Percentiles rank a stretch among this genome's conserved stretches.
These are phyloP conservation scores for Circinella minor DNA, from an alignment of 371 early-diverging fungal species.

Conservation along the genomic window DNA sequence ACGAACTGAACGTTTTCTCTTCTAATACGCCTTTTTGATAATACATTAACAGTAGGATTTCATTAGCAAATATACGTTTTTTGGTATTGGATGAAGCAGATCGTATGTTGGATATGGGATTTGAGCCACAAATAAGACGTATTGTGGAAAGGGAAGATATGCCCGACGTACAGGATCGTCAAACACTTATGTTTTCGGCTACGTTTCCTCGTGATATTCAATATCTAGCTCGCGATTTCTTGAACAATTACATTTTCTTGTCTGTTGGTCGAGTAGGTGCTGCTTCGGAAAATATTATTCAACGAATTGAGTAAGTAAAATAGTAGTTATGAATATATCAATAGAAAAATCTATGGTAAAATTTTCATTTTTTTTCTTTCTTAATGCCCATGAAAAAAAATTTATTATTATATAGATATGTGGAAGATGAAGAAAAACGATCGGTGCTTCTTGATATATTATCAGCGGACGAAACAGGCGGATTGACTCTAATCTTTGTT, in stretches of 20 bases:
- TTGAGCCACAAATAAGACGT: slow-evolving; percentile 91
- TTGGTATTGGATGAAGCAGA: slow-evolving; percentile 98
- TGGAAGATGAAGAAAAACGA: slow-evolving; percentile 87
- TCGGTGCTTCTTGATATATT: slow-evolving; percentile 88
- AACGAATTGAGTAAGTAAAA: slow-evolving; percentile 37
- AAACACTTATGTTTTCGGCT: slow-evolving; percentile 97
- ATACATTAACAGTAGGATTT: slow-evolving; percentile 56
- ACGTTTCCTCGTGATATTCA: slow-evolving; percentile 97
- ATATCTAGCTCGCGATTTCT: slow-evolving; percentile 88
- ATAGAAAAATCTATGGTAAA: not conserved
- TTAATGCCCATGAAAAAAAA: not conserved
- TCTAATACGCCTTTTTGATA: too few species aligned
- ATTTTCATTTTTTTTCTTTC: not conserved
- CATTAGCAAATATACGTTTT: slow-evolving; percentile 80
- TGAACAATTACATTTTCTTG: slow-evolving; percentile 59
- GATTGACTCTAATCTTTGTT: slow-evolving; percentile 93
- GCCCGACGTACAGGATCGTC: slow-evolving; percentile 13
- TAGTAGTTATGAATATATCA: not conserved
- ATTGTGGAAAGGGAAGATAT: slow-evolving; percentile 86
- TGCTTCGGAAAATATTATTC: slow-evolving; percentile 55
- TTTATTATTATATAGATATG: slow-evolving; percentile 35
- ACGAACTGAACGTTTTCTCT: too few species aligned
- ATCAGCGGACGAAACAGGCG: slow-evolving; percentile 59
- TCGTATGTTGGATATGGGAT: slow-evolving; percentile 99
- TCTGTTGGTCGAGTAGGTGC: slow-evolving; percentile 61